These are phyloP conservation scores for Pseudozyma hubeiensis DNA, from an alignment of 1,284 basidiomycete genomes.

Conservation along the genomic window DNA sequence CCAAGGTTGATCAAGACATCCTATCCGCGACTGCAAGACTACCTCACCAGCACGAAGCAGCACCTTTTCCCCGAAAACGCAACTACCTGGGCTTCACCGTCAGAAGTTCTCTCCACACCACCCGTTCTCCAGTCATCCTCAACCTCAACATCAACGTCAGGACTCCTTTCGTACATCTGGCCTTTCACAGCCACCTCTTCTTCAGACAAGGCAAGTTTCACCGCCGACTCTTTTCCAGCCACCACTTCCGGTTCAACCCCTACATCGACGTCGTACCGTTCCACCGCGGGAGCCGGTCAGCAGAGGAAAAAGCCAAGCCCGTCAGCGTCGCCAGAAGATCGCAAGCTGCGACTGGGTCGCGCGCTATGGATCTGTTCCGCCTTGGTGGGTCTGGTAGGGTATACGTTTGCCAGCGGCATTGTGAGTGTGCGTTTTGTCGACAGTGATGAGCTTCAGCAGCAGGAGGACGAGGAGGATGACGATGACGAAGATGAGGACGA, in stretches of 20 bases:
- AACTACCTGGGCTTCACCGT: conserved; percentile 11
- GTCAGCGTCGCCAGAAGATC: conserved; percentile 18
- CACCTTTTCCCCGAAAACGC: conserved; percentile 25
- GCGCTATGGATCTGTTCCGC: conserved; percentile 53
- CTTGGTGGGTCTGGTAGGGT: conserved; percentile 54
- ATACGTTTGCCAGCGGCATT: conserved; percentile 58
- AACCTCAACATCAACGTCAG: not conserved
- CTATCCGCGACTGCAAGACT: conserved; percentile 34
- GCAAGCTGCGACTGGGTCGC: conserved; percentile 45
- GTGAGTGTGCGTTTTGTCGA: conserved; percentile 52
- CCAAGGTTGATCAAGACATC: conserved; percentile 22
- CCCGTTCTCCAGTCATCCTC: not conserved
- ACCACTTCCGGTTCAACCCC: not conserved
- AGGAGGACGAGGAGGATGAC: conserved; percentile 23
- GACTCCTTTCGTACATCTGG: conserved; percentile 31
- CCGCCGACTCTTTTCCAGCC: not conserved
- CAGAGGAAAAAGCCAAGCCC: not conserved
- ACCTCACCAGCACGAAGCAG: conserved; percentile 19
- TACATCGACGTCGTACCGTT: not conserved
- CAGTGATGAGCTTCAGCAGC: conserved; percentile 20
- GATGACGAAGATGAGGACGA: conserved; percentile 24
- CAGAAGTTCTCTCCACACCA: conserved; percentile 10
- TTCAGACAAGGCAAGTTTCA: conserved; percentile 42
- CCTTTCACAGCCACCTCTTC: conserved; percentile 5
- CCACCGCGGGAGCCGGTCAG: not conserved